phyloP scores from a whole-genome alignment of 164 flowering plant species.

The Euptelea pleiosperma region DNA sequence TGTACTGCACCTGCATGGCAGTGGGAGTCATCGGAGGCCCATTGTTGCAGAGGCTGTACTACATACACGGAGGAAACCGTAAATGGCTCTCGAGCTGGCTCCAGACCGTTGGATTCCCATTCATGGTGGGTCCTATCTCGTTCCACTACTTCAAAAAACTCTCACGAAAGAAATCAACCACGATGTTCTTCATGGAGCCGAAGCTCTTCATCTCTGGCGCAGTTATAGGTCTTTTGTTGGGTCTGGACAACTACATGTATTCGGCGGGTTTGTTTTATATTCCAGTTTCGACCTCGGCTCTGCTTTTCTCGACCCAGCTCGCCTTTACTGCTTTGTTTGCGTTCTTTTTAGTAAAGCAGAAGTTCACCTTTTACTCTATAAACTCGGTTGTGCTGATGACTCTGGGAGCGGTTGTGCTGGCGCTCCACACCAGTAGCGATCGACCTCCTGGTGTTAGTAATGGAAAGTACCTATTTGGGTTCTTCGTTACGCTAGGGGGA shows the following conservation, averaged over 20 bases:
- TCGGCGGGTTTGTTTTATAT: conserved; percentile 9
- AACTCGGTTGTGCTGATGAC: conserved; percentile 20
- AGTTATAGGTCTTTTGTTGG: conserved; percentile 9
- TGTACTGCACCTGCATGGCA: neutral
- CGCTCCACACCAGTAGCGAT: conserved; percentile 15
- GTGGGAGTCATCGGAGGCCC: conserved; percentile 15
- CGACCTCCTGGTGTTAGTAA: conserved; percentile 18
- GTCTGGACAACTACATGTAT: conserved; percentile 14
- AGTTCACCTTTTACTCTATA: conserved; percentile 22
- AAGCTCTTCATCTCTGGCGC: conserved; percentile 3
- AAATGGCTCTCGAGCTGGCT: conserved; percentile 15
- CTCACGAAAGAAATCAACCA: neutral
- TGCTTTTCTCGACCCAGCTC: conserved; percentile 21
- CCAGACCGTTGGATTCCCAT: conserved; percentile 7
- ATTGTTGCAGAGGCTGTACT: conserved; percentile 15
- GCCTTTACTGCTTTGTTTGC: conserved; percentile 27
- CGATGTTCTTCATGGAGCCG: conserved; percentile 4
- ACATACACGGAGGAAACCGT: conserved; percentile 10
- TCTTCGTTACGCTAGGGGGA: conserved; percentile 17
- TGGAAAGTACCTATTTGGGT: conserved; percentile 19
- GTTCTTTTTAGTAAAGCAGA: conserved; percentile 22
- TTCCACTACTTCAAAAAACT: neutral
- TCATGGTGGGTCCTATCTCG: neutral
- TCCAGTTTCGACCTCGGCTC: conserved; percentile 23
- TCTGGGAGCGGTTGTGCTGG: conserved; percentile 18